Base-by-base conservation (phyloP, 139 green algal genomes). In the Asterochloris erici region DNA sequence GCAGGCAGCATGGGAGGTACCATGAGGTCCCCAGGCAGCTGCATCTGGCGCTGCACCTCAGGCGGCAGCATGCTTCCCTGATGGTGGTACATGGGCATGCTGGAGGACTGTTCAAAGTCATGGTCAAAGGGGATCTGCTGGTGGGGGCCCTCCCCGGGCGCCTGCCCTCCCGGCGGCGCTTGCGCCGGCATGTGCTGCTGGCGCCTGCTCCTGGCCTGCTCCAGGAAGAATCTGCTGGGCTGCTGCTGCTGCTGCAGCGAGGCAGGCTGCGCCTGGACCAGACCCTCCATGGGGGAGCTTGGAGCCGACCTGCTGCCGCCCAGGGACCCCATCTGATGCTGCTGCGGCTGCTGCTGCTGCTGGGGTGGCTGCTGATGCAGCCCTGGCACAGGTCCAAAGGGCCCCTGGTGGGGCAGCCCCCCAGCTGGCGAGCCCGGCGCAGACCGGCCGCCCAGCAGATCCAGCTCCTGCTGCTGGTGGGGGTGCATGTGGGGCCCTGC, bases 371-470 rank as follows among this genome's bases (percentile, higher is more conserved):
- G 63, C 47, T 29, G 74, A 23, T 47, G 9, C 27, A 66, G 26
- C 13, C 16, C 47, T 17, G 10, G 16, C 9, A 54, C 14, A 63
- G 29, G n/a, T 10, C 16, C 16, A 29, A 12, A 21, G 63, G 16
- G 0, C 28, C 47, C 11, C 12, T n/a, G 14, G 28, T 19, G 15
- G 12, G 64, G 47, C n/a, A 23, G 71, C 24, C 26, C 24, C 21
- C 26, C 71, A 17, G 74, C 9, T 21, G 16, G 26, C 12, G 54
- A 47, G 10, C 68, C 76, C 60, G 16, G 76, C 21, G 68, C 76
- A 27, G 68, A 61, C 14, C 76, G 61, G 76, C 76, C 69, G 76
- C 68, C 38, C 19, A 80, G 76, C 60, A 80, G n/a, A 15, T 70
- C 76, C 47, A 62, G 76, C 38, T 80, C 21, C 24, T 80, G 76